Evolutionary conservation across 192 early-diverging fungal species (phyloP), one percentile per base, ranked within the genome.

Genomic region (Mortierella claussenii): DNA sequence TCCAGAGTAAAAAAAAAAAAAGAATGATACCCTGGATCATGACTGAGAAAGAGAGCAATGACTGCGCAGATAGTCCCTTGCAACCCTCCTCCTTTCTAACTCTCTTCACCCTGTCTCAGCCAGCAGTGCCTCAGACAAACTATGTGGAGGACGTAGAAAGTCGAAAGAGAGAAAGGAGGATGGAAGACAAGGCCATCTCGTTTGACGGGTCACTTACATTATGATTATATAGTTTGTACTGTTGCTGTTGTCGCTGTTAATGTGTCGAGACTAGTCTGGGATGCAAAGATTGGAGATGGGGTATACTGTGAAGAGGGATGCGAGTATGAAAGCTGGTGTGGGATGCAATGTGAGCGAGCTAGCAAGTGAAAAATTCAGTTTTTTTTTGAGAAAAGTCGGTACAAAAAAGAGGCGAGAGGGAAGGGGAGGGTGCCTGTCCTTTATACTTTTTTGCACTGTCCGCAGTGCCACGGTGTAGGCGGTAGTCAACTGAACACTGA

Each of bases 131-230:
- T n/a, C n/a, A n/a, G n/a, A n/a, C n/a, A n/a, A n/a, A n/a, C n/a
- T n/a, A n/a, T n/a, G n/a, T n/a, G n/a, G n/a, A n/a, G n/a, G n/a
- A n/a, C n/a, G n/a, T n/a, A n/a, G n/a, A n/a, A n/a, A n/a, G n/a
- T n/a, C n/a, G n/a, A n/a, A n/a, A n/a, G n/a, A 34, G 34, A 27
- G n/a, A 32, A 40, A 40, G 37, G 2, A n/a, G 15, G 26, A 17
- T 30, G 27, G n/a, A 32, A 2, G 20, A 51, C n/a, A 7, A 32
- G 10, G 32, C 18, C 17, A 48, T 28, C 44, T 54, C 34, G 18
- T 23, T 20, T 11, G 48, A 4, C 20, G 13, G 20, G 28, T 37
- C 37, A 66, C 64, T 56, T 66, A 66, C 64, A 66, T 66, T 55
- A 66, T 66, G 53, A 54, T 27, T 15, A 21, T 51, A 26, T 51